These are phyloP conservation scores for Lipomyces sp. DNA, from an alignment of 805 yeast genomes.

Conservation along the genomic window DNA sequence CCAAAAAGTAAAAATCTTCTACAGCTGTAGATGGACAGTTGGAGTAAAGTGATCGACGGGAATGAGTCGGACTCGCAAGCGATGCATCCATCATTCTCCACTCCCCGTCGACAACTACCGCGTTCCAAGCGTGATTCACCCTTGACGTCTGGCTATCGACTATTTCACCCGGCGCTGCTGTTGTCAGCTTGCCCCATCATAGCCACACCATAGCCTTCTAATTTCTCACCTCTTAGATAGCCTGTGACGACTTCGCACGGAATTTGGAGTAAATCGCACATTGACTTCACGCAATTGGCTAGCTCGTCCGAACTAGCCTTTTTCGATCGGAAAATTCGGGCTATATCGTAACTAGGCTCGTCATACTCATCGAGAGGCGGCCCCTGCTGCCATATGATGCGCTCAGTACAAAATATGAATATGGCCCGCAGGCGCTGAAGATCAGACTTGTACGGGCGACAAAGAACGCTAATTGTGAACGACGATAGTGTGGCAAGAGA, in stretches of 20 bases:
- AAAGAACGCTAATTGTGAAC: conserved; percentile 59
- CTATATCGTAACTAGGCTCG: conserved; percentile 36
- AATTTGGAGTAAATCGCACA: conserved; percentile 71
- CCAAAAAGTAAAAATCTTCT: conserved; percentile 72
- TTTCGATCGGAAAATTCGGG: conserved; percentile 48
- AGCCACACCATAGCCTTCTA: background rate
- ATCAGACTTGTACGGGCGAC: conserved; percentile 56
- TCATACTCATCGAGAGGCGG: conserved; percentile 38
- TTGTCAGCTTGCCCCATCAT: background rate
- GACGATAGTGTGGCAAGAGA: conserved; percentile 56
- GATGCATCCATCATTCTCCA: conserved; percentile 81
- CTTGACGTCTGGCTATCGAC: conserved; percentile 51
- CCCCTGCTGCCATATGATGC: conserved; percentile 52
- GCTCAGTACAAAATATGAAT: conserved; percentile 64
- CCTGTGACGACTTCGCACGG: conserved; percentile 81
- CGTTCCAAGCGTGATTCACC: conserved; percentile 89
- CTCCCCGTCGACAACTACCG: conserved; percentile 73
- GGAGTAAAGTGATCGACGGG: conserved; percentile 53
- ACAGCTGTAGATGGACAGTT: conserved; percentile 44
- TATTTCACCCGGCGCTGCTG: conserved; percentile 62
- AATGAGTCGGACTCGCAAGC: conserved; percentile 63
- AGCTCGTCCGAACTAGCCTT: conserved; percentile 72
- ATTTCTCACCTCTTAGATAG: conserved; percentile 59
- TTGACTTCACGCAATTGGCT: conserved; percentile 73
- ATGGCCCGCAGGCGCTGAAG: conserved; percentile 69